Base-by-base conservation (phyloP, 1,284 basidiomycete species). In the Sparassis latifolia region DNA sequence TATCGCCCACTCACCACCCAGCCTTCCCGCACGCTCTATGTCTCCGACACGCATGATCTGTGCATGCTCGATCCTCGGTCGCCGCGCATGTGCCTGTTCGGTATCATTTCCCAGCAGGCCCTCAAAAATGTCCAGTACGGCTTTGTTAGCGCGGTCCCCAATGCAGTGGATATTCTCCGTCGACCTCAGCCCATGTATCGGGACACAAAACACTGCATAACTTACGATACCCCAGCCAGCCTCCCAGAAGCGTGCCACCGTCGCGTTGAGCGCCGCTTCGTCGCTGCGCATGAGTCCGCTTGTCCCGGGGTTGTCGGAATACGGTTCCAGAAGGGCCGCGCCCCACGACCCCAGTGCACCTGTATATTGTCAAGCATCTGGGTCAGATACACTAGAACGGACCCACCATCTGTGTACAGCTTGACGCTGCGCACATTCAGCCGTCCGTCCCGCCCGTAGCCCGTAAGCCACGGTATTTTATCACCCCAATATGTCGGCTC, bases 311-410 rank as follows among this genome's bases (percentile, higher is more conserved):
- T 85, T 80, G 67, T 96, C 93, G 0, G 82, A 76, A 63, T 97
- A 97, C 10, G 92, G 90, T 40, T 87, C 79, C 12, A 91, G 72
- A 52, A 97, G 76, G 0, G 94, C 93, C 0, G 94, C 92, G 3
- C 94, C 94, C 78, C 89, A 92, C 1, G 88, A 92, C 0, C 94
- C 93, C 2, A 97, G 77, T 1, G 95, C 93, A 42, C 90, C 88
- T 82, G 62, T 50, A 29, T 45, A 41, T 3, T 5, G 7, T 30
- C 28, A 33, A 46, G 32, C 20, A 20, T 20, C 20, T 20, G 20
- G 20, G 20, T 20, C 20, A 20, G 20, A 20, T 20, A 20, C 20
- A 20, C 20, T 20, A 20, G 30, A 49, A 35, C 7, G 9, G n/a
- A 44, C 65, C 20, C 54, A 79, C 87, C 89, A 58, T 93, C 90